These are phyloP conservation scores for Aspergillus conjunctus DNA, from an alignment of 495 filamentous ascomycete genomes.

Conservation along the genomic window DNA sequence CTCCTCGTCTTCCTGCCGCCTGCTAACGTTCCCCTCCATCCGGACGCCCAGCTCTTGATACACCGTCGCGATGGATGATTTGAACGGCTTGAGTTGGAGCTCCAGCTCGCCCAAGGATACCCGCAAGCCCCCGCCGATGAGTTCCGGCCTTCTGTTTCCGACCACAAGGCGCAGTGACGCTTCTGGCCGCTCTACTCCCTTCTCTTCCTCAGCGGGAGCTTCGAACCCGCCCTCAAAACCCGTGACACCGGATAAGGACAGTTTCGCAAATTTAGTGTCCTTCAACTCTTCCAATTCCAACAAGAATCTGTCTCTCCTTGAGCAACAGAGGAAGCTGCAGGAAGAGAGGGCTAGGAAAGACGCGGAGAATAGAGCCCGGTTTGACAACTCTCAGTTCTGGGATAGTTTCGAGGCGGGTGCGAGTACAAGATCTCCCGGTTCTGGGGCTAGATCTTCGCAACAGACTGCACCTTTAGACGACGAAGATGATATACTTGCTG, in stretches of 20 bases:
- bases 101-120: slow-evolving; percentile 38
- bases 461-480: slow-evolving; percentile 35
- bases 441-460: slow-evolving; percentile 56
- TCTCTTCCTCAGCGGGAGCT: slow-evolving; percentile 57
- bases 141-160: slow-evolving; percentile 59
- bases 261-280: slow-evolving; percentile 85
- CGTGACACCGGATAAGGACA: slow-evolving; percentile 70
- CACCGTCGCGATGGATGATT: slow-evolving; percentile 55
- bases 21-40: slow-evolving; percentile 14
- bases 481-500: slow-evolving; percentile 64
- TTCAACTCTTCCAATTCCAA: slow-evolving; percentile 66
- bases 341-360: slow-evolving; percentile 77
- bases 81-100: slow-evolving; percentile 59
- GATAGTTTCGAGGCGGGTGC: slow-evolving; percentile 60
- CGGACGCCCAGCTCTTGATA: slow-evolving; percentile 23
- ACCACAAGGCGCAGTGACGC: slow-evolving; percentile 58
- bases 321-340: slow-evolving; percentile 80
- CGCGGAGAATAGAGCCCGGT: slow-evolving; percentile 65
- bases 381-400: slow-evolving; percentile 72
- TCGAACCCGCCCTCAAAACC: slow-evolving; percentile 54
- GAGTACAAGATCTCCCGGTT: slow-evolving; percentile 35
- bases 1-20: neutral
- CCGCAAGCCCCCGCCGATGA: slow-evolving; percentile 53
- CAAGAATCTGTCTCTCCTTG: slow-evolving; percentile 74
- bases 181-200: slow-evolving; percentile 70